phyloP scores from a whole-genome alignment of 345 rosid genomes.

The Populus simonii region DNA sequence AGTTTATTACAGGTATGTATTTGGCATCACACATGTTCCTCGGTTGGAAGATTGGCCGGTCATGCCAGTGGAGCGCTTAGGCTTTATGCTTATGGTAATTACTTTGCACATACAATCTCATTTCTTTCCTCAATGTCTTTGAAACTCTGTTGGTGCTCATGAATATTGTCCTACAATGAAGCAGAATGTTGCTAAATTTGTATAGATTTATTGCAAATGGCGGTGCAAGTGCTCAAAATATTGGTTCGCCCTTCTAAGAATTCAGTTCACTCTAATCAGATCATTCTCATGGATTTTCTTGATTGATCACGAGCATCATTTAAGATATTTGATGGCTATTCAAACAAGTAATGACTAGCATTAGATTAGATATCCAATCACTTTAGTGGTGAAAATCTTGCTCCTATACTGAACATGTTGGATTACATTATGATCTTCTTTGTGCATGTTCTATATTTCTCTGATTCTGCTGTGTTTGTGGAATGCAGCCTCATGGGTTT shows the following conservation, averaged over 20 bases:
- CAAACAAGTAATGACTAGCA: no score
- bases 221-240: not conserved
- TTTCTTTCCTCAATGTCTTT: not conserved
- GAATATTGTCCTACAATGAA: not conserved
- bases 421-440: not conserved
- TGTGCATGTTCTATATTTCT: not conserved
- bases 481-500: conserved; percentile 87
- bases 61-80: conserved; percentile 83
- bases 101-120: not conserved
- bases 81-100: conserved; percentile 78
- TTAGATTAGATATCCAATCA: not conserved
- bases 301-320: not conserved
- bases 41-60: conserved; percentile 96
- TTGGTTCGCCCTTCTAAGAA: not conserved
- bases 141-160: not conserved
- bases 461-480: not conserved
- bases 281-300: not conserved
- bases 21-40: conserved; percentile 86
- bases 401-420: no score
- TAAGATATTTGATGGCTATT: not conserved
- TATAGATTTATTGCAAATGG: not conserved
- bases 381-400: not conserved
- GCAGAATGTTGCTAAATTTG: not conserved
- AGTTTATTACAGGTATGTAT: conserved; percentile 60
- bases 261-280: not conserved